Conservation (phyloP, 257 asterid species). For the Jacaranda mimosifolia region DNA sequence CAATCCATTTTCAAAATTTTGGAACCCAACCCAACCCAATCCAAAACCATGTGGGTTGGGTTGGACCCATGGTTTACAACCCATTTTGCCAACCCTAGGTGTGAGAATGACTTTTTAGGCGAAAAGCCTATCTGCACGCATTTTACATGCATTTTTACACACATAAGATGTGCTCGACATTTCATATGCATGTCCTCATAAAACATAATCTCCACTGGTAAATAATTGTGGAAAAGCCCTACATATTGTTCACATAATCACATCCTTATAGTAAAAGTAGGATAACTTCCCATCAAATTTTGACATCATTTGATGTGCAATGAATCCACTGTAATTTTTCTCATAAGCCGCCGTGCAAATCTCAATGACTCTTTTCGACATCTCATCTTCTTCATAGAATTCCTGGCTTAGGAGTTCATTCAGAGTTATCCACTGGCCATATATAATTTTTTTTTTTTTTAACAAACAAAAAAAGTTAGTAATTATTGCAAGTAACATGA, state of each 20-base stretch:
- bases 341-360: conserved; percentile 42
- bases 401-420: conserved; percentile 45
- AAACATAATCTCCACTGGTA: background rate
- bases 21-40: too few species aligned
- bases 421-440: conserved; percentile 44
- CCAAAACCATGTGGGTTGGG: too few species aligned
- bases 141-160: background rate
- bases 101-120: too few species aligned
- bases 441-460: too few species aligned
- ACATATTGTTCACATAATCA: background rate
- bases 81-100: too few species aligned
- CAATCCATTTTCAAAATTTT: too few species aligned
- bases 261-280: conserved; percentile 40
- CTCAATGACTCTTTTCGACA: conserved; percentile 46
- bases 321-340: conserved; percentile 34
- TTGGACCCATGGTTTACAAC: too few species aligned
- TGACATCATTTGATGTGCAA: conserved; percentile 34
- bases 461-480: background rate
- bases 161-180: background rate
- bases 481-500: background rate
- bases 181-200: background rate
- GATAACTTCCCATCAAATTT: conserved; percentile 53
- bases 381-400: conserved; percentile 50
- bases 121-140: too few species aligned
- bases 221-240: background rate